Percentiles rank a stretch among this genome's conserved stretches.
Evolutionary conservation across 2,329 filamentous ascomycete species (phyloP).

Genomic region (Eutypa lata): DNA sequence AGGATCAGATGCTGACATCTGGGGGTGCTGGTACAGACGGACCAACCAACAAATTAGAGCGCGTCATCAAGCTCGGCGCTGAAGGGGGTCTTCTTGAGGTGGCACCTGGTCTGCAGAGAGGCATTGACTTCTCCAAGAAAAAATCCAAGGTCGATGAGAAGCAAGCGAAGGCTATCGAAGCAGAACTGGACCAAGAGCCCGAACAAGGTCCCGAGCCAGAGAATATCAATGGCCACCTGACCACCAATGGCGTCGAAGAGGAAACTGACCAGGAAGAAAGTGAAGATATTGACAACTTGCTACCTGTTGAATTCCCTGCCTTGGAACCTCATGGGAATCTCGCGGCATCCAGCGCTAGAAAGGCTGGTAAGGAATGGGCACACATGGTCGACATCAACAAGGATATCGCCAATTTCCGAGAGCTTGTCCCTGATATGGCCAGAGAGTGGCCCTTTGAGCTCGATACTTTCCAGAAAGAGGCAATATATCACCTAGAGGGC

Average conservation of each 20-base stretch:
- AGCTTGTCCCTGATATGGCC: conserved; percentile 94
- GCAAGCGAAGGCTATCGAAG: conserved; percentile 58
- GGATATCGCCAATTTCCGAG: conserved; percentile 89
- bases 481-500: conserved; percentile 93
- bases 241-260: conserved; percentile 25
- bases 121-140: conserved; percentile 66
- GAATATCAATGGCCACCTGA: conserved; percentile 26
- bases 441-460: conserved; percentile 95
- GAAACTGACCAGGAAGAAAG: conserved; percentile 42
- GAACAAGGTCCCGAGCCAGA: conserved; percentile 31
- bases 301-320: conserved; percentile 91
- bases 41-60: conserved; percentile 61
- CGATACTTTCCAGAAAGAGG: conserved; percentile 97
- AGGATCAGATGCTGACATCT: conserved; percentile 66
- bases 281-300: conserved; percentile 75
- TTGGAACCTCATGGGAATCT: conserved; percentile 80
- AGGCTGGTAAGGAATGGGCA: conserved; percentile 85
- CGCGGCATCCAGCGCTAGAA: conserved; percentile 66
- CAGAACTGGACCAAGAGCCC: conserved; percentile 48
- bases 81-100: conserved; percentile 77
- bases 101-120: conserved; percentile 77
- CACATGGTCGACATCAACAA: conserved; percentile 97
- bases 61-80: conserved; percentile 77
- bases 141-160: conserved; percentile 55
- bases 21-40: conserved; percentile 43